Evolutionary conservation across 169 alveolate species (phyloP).

Genomic region (Plasmodium falciparum): DNA sequence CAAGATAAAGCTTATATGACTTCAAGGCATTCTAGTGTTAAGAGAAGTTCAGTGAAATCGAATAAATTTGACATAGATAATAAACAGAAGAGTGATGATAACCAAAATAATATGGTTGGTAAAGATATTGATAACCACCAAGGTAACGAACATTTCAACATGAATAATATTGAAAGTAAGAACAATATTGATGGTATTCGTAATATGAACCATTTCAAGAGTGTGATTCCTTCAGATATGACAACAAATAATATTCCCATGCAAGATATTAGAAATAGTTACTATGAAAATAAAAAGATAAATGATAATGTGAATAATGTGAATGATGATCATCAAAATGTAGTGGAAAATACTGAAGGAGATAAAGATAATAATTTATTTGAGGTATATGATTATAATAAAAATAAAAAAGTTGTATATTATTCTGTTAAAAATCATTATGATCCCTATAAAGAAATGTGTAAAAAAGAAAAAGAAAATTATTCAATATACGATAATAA

Average conservation of each 20-base stretch:
- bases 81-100: neutral
- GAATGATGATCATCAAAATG: neutral
- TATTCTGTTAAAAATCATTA: conserved; percentile 57
- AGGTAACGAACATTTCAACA: neutral
- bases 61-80: neutral
- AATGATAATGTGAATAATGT: too few species aligned
- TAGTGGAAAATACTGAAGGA: conserved; percentile 1
- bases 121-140: neutral
- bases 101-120: neutral
- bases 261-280: neutral
- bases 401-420: conserved; percentile 47
- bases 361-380: conserved; percentile 24
- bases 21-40: too few species aligned
- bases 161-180: neutral
- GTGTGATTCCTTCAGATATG: too few species aligned
- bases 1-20: too few species aligned
- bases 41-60: too few species aligned
- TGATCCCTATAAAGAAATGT: conserved; percentile 49
- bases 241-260: neutral
- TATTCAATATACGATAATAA: conserved; percentile 7
- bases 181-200: neutral
- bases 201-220: neutral
- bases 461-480: conserved; percentile 29
- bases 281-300: neutral
- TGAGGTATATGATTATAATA: conserved; percentile 48